Evolutionary conservation across 2,329 filamentous ascomycete species (phyloP).

Genomic region (Alternaria consortialis): DNA sequence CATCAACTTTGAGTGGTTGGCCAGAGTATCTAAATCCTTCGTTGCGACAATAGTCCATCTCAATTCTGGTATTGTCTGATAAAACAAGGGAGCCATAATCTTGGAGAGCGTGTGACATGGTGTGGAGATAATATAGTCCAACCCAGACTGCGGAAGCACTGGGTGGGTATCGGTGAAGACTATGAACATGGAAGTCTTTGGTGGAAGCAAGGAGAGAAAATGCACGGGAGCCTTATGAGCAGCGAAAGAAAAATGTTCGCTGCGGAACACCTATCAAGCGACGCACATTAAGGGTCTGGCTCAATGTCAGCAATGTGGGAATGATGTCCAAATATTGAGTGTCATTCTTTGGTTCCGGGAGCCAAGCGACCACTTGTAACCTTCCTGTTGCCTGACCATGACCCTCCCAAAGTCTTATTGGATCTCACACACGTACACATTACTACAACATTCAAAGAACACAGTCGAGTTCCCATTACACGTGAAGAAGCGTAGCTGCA

Average conservation of each 20-base stretch:
- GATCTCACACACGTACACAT: neutral
- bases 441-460: neutral
- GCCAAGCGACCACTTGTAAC: neutral
- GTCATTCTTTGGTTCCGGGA: neutral
- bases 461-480: neutral
- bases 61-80: neutral
- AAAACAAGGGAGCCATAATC: neutral
- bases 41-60: neutral
- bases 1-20: neutral
- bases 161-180: no score
- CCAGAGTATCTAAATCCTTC: neutral
- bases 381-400: neutral
- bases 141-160: no score
- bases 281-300: neutral
- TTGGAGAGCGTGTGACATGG: neutral
- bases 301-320: neutral
- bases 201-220: neutral
- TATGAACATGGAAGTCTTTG: neutral
- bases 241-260: neutral
- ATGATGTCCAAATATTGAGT: neutral
- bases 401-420: neutral
- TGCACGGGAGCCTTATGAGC: neutral
- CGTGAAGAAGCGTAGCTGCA: neutral
- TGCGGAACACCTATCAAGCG: neutral
- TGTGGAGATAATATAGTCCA: neutral